Evolutionary conservation across 768 basidiomycete species (phyloP), one percentile per base, ranked within the genome.

Genomic region (Leccinum barrowsii): DNA sequence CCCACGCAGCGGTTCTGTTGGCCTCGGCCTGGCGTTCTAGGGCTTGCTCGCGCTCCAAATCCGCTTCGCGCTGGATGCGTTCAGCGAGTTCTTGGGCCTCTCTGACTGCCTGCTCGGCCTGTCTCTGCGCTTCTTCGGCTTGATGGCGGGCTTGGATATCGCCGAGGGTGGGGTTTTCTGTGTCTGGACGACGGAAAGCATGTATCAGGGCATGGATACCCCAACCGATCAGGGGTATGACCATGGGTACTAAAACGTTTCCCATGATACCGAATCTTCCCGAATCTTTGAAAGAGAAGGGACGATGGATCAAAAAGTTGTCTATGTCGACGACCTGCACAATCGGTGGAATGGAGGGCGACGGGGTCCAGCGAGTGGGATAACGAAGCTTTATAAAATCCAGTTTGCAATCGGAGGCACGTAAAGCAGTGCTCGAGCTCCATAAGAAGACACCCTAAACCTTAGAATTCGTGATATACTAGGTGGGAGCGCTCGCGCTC

Each of bases 131-230:
- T 19, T 46, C 26, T 32, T 65, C 60, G 5, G 57, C 62, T 1
- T 17, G 10, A 1, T 59, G 42, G 4, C 49, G 67, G 4, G 50
- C 51, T 12, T 54, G 50, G 3, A 67, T 61, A 0, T 26, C 54
- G 2, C 30, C 34, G 7, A 68, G 24, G 4, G 64, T 56, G 1
- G 61, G 67, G 30, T 65, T 68, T 35, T 15, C 19, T 19, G 15
- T 37, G 28, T 52, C 17, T 1, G 66, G 66, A 34, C 21, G 54
- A 46, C 22, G 56, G 5, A 54, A 47, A 11, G 50, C 2, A 11
- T 7, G 7, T 1, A 13, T 15, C 0, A 58, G 6, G 28, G n/a
- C 28, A 0, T 22, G 6, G 4, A 11, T 5, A n/a, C 17, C 44
- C 12, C 54, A 5, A 32, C 26, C 22, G 4, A 40, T 0, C 17